Conservation (phyloP, 2,329 filamentous ascomycete species). For the Aspergillus quadricinctus region DNA sequence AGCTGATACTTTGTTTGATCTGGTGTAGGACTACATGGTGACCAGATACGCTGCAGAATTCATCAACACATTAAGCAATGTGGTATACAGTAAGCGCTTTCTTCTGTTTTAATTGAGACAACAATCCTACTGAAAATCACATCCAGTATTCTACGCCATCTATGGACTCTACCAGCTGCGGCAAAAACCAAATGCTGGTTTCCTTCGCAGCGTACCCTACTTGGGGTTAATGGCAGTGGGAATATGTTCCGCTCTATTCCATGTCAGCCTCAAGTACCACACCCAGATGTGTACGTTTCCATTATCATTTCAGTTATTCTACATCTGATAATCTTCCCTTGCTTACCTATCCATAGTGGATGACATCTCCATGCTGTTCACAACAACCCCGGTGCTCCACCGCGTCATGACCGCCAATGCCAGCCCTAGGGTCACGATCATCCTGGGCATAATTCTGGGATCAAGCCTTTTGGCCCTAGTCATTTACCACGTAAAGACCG, state of each 20-base stretch:
- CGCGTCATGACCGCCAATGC: constrained; percentile 16
- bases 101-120: background rate
- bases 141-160: constrained; percentile 20
- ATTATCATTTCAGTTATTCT: background rate
- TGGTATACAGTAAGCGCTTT: background rate
- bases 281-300: constrained; percentile 22
- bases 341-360: constrained; percentile 11
- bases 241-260: constrained; percentile 21
- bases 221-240: constrained; percentile 21
- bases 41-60: background rate
- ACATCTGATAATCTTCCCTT: background rate
- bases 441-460: constrained; percentile 3
- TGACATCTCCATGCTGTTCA: constrained; percentile 20
- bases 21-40: background rate
- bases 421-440: constrained; percentile 2
- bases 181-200: background rate
- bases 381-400: constrained; percentile 19
- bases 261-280: constrained; percentile 26
- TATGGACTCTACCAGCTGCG: constrained; percentile 11
- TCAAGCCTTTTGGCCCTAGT: constrained; percentile 4
- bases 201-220: constrained; percentile 11
- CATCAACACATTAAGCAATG: background rate
- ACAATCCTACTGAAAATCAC: background rate
- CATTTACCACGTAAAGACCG: constrained; percentile 11
- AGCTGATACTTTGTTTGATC: background rate